Base-by-base conservation (phyloP, 768 basidiomycete species). In the Roridomyces roridus region DNA sequence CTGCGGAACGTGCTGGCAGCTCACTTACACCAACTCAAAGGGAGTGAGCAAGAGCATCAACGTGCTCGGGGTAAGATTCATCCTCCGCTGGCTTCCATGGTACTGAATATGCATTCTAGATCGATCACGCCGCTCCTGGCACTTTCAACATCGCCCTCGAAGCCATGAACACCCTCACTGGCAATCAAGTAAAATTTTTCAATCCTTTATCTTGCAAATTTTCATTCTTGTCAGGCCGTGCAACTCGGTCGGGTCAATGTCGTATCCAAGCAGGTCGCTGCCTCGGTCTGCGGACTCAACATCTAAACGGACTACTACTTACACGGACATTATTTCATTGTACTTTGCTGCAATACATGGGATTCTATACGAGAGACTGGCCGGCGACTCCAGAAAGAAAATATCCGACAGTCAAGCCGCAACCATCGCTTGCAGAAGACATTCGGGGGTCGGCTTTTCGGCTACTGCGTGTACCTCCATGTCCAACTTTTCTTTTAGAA, bases 1-100 rank as follows among this genome's bases (percentile, higher is more conserved):
- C 39, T 89, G 87, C 62, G 85, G 85, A 2, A 77, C 79, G 24
- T 89, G 88, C 70, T 89, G 85, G 85, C 51, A 75, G 55, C 66
- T 88, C 59, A 78, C 80, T 6, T 87, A 78, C 69, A 74, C 75
- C 34, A 69, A 71, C 47, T 24, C 50, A 5, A 43, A 58, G 6
- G 74, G 74, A 3, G 62, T 51, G 1, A 65, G 64, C 21, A 76
- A 57, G 53, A 78, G 65, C 47, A 74, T 86, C 67, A 78, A 75
- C 37, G 66, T 87, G 15, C 68, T 81, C 1, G 86, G 80, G 1
- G 72, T 89, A 20, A 34, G n/a, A 34, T 34, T 34, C 15, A 11
- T 34, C 3, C 31, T 4, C 15, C 31, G 31, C n/a, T n/a, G 10
- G 31, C 10, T 34, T 34, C 29, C 31, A 34, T 11, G 31, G 15